Base-by-base conservation (phyloP, 2,329 filamentous ascomycete species). In the Neonectria ditissima region DNA sequence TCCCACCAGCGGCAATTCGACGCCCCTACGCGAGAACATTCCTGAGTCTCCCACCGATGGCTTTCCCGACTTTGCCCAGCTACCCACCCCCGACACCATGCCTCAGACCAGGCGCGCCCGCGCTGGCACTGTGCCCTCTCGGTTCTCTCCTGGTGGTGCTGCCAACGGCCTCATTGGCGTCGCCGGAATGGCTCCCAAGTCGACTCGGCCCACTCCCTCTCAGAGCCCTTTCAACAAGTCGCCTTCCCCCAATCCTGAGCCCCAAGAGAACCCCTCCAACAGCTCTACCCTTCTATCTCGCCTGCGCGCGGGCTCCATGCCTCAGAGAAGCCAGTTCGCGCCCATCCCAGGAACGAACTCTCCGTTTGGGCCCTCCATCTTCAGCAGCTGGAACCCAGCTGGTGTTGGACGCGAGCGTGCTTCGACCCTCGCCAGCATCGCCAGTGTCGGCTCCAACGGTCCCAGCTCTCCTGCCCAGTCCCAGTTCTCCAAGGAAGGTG, bases 11-110 rank as follows among this genome's bases (percentile, higher is more conserved):
- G 96, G 95, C 69, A 95, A 97, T 79, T 97, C 95, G 20, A 97
- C 95, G 44, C 96, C 96, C 71, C 87, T 99, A 55, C 93, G 96
- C 75, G 96, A 98, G 82, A 97, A 95, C 69, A 98, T 99, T 65
- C 94, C 95, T 68, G 96, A 99, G 81, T 97, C 95, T 37, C 96
- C 96, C 32, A 96, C 92, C 69, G 95, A 97, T 82, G 95, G 92
- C 71, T 98, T 98, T 73, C 94, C 96, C 62, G 94, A 97, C 79
- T 93, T 97, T 77, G 87, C 91, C 68, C 88, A 90, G 72, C 85
- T 92, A 44, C 86, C 91, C 44, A 86, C 90, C 9, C 87, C 91
- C 68, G 87, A 90, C 68, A 86, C 83, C 62, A 77, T 91, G 65
- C 89, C 91, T 59, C 86, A 91, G 73, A 87, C 89, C 51, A 89